These are phyloP conservation scores for Rhizoctonia solani DNA, from an alignment of 1,284 basidiomycete genomes.

Conservation along the genomic window DNA sequence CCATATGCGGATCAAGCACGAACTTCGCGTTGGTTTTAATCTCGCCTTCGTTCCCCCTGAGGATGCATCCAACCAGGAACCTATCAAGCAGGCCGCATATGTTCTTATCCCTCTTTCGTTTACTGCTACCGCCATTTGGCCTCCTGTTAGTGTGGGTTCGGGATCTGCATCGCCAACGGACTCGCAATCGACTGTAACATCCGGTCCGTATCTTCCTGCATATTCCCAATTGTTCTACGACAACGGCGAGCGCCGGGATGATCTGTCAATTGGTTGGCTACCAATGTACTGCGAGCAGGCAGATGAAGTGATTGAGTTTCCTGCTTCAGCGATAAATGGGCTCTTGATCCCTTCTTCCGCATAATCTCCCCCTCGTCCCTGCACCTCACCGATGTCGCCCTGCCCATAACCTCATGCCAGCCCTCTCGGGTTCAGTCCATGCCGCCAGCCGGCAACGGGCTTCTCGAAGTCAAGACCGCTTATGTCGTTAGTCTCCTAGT, in stretches of 20 bases:
- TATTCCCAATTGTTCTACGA: conserved; percentile 75
- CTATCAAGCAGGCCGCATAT: conserved; percentile 44
- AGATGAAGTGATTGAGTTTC: conserved; percentile 18
- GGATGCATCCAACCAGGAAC: conserved; percentile 42
- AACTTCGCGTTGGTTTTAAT: conserved; percentile 56
- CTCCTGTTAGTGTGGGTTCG: conserved; percentile 37
- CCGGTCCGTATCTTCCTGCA: conserved; percentile 57
- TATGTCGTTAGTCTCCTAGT: neutral
- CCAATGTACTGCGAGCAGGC: conserved; percentile 37
- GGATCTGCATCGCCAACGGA: conserved; percentile 22
- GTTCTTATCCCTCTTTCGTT: conserved; percentile 26
- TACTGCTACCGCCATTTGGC: conserved; percentile 31
- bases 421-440: neutral
- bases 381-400: conserved; percentile 5
- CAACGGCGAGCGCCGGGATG: conserved; percentile 71
- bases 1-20: conserved; percentile 53
- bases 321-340: conserved; percentile 5
- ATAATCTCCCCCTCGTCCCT: neutral
- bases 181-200: neutral
- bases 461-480: neutral
- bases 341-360: conserved; percentile 5
- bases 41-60: conserved; percentile 58
- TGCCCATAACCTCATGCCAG: conserved; percentile 1
- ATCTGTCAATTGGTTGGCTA: conserved; percentile 47
- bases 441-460: neutral